phyloP scores from a whole-genome alignment of 805 yeast genomes.

The Candida multigemmis region DNA sequence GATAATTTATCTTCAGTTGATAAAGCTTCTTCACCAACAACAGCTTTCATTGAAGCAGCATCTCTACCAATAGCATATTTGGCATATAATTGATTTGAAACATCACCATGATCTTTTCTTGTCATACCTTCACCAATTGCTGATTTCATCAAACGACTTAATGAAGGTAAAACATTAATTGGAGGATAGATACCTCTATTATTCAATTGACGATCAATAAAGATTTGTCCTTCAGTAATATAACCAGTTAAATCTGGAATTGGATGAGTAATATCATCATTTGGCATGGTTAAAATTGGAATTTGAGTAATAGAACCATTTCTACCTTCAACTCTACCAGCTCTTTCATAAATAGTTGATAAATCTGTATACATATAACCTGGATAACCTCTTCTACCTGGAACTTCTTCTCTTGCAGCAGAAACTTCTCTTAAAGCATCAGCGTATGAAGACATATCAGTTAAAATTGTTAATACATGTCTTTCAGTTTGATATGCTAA shows the following conservation, averaged over 20 bases:
- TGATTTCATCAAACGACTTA: constrained; percentile 96
- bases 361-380: constrained; percentile 99
- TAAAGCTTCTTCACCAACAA: constrained; percentile 99
- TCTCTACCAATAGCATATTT: constrained; percentile 99
- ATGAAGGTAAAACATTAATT: constrained; percentile 93
- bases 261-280: constrained; percentile 99
- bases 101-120: constrained; percentile 99
- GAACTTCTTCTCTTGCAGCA: constrained; percentile 99
- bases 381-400: constrained; percentile 99
- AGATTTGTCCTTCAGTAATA: constrained; percentile 98
- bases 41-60: constrained; percentile 99
- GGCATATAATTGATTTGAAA: constrained; percentile 96
- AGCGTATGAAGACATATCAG: constrained; percentile 99
- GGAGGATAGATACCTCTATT: constrained; percentile 99
- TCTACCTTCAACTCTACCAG: constrained; percentile 99
- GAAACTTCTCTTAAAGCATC: constrained; percentile 99
- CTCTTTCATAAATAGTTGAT: constrained; percentile 98
- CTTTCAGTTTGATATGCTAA: constrained; percentile 98
- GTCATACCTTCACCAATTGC: constrained; percentile 99
- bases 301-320: constrained; percentile 99
- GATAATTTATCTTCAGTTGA: constrained; percentile 97
- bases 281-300: constrained; percentile 99
- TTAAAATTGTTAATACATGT: constrained; percentile 94
- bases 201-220: constrained; percentile 89
- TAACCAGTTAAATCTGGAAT: constrained; percentile 99